Evolutionary conservation across 768 basidiomycete species (phyloP).

Genomic region (Cyclocybe aegerita): DNA sequence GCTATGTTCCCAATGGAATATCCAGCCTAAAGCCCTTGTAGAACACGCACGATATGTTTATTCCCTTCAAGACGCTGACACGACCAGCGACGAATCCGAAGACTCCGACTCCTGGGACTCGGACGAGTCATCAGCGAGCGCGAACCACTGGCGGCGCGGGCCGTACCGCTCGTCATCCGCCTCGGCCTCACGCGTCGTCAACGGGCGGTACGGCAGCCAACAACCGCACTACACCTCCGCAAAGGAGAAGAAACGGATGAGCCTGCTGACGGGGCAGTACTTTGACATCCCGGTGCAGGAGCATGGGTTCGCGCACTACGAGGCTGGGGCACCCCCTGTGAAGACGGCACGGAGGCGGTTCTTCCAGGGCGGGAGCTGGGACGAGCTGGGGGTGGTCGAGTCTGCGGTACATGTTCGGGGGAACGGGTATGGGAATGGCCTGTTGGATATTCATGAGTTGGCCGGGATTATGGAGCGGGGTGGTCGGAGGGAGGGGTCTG

Average conservation of each 20-base stretch:
- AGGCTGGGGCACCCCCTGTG: conserved; percentile 26
- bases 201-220: conserved; percentile 18
- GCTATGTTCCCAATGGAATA: neutral
- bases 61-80: conserved; percentile 50
- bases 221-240: conserved; percentile 18
- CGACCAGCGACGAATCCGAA: conserved; percentile 44
- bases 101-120: conserved; percentile 47
- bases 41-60: conserved; percentile 71
- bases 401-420: conserved; percentile 10
- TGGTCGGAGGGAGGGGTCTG: conserved; percentile 17
- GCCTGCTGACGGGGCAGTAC: conserved; percentile 61
- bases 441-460: conserved; percentile 13
- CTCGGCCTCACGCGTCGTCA: conserved; percentile 3
- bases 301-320: conserved; percentile 41
- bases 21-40: conserved; percentile 20
- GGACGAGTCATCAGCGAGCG: conserved; percentile 29
- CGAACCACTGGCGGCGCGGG: conserved; percentile 18
- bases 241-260: conserved; percentile 59
- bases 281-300: conserved; percentile 49
- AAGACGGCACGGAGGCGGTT: conserved; percentile 49
- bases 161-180: conserved; percentile 18
- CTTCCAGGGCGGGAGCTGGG: conserved; percentile 51
- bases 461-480: conserved; percentile 20
- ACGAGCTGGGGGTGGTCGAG: conserved; percentile 26
- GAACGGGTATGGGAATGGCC: conserved; percentile 8